Evolutionary conservation across 768 basidiomycete genomes (phyloP).

Genomic region (Boletellus ananiceps): DNA sequence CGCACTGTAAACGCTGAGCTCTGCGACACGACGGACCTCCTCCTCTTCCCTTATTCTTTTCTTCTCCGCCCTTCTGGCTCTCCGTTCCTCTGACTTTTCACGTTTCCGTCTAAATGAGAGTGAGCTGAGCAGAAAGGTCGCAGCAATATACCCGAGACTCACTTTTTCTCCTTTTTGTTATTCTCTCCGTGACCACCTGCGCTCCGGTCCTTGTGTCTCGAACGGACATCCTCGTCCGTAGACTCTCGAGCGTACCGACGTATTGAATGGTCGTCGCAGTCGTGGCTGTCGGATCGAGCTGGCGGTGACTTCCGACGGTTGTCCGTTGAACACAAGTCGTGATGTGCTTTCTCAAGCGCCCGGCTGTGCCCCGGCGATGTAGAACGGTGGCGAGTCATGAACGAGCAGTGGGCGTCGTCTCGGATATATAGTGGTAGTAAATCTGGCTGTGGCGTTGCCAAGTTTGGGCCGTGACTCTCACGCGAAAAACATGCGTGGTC

Average conservation of each 20-base stretch:
- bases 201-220: slow-evolving; percentile 20
- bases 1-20: slow-evolving; percentile 94
- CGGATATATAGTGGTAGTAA: too few relatives aligned
- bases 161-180: slow-evolving; percentile 47
- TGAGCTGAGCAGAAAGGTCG: slow-evolving; percentile 1
- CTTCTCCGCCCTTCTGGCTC: slow-evolving; percentile 84
- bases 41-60: slow-evolving; percentile 79
- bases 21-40: slow-evolving; percentile 87
- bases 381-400: slow-evolving; percentile 45
- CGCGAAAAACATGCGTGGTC: too few relatives aligned
- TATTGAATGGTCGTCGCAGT: slow-evolving; percentile 22
- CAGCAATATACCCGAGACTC: slow-evolving; percentile 9
- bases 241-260: slow-evolving; percentile 32
- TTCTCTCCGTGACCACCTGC: slow-evolving; percentile 20
- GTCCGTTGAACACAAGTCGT: slow-evolving; percentile 33
- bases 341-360: slow-evolving; percentile 29
- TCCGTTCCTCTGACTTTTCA: slow-evolving; percentile 83
- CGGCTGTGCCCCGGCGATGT: slow-evolving; percentile 38
- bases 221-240: slow-evolving; percentile 31
- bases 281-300: slow-evolving; percentile 30
- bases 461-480: too few relatives aligned
- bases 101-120: slow-evolving; percentile 59
- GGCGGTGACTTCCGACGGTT: slow-evolving; percentile 28
- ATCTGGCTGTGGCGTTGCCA: too few relatives aligned
- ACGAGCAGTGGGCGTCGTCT: too few relatives aligned